Evolutionary conservation across 2,329 filamentous ascomycete species (phyloP).

Genomic region (Curvularia eragrostidis): DNA sequence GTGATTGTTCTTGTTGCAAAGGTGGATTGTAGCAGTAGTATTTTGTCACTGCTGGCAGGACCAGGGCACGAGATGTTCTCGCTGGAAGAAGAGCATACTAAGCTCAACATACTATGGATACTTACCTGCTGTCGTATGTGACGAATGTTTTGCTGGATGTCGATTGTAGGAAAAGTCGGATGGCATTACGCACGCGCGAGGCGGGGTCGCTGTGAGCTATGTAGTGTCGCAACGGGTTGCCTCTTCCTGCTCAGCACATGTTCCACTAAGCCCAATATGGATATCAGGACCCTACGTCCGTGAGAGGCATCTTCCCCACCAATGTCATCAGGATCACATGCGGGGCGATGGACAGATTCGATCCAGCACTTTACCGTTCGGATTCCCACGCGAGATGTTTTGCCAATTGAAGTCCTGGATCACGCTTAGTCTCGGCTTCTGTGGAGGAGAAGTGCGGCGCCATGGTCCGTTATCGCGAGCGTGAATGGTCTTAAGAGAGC

Average conservation of each 20-base stretch:
- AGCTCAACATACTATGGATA: slow-evolving; percentile 14
- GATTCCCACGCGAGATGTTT: slow-evolving; percentile 31
- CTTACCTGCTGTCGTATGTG: slow-evolving; percentile 4
- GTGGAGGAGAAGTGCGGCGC: slow-evolving; percentile 18
- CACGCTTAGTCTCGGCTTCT: slow-evolving; percentile 36
- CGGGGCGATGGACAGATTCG: slow-evolving; percentile 27
- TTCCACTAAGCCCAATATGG: slow-evolving; percentile 31
- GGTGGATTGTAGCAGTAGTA: slow-evolving; percentile 4
- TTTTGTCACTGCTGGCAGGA: slow-evolving; percentile 10
- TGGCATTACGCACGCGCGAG: slow-evolving; percentile 27
- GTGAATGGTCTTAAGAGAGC: slow-evolving; percentile 23
- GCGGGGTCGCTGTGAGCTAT: slow-evolving; percentile 33
- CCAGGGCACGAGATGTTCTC: slow-evolving; percentile 2
- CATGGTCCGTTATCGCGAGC: slow-evolving; percentile 34
- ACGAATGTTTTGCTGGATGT: not conserved
- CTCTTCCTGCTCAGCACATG: slow-evolving; percentile 10
- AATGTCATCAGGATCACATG: slow-evolving; percentile 36
- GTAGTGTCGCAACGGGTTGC: slow-evolving; percentile 24
- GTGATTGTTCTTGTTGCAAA: slow-evolving; percentile 7
- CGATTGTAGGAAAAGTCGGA: slow-evolving; percentile 8
- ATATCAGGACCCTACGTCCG: slow-evolving; percentile 38
- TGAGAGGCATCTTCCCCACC: slow-evolving; percentile 34
- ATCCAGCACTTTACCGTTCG: slow-evolving; percentile 19
- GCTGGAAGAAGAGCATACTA: slow-evolving; percentile 12
- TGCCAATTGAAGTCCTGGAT: slow-evolving; percentile 27